Evolutionary conservation across 805 yeast species (phyloP).

Genomic region (Saccharomycopsis olivae): DNA sequence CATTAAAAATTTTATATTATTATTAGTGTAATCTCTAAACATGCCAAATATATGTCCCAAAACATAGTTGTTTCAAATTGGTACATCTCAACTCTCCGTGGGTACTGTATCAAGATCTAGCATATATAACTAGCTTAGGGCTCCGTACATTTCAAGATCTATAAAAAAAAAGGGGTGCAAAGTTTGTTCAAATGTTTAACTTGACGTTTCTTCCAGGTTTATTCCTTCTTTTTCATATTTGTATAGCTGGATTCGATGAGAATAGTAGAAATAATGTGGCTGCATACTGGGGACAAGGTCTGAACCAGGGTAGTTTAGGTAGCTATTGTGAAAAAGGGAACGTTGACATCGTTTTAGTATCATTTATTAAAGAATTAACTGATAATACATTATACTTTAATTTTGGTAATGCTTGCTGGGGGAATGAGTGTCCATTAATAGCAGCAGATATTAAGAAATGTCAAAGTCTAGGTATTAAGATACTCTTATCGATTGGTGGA

Average conservation of each 20-base stretch:
- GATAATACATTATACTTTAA: slow-evolving; percentile 25
- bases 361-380: slow-evolving; percentile 31
- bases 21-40: no score
- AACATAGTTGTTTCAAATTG: no score
- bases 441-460: slow-evolving; percentile 66
- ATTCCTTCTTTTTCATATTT: no score
- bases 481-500: slow-evolving; percentile 62
- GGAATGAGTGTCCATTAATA: slow-evolving; percentile 29
- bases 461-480: slow-evolving; percentile 65
- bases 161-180: no score
- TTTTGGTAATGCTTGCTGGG: slow-evolving; percentile 33
- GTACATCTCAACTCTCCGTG: no score
- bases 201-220: no score
- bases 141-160: no score
- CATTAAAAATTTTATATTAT: no score
- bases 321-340: slow-evolving; percentile 42
- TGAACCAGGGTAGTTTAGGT: slow-evolving; percentile 34
- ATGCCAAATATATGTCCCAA: no score
- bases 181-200: no score
- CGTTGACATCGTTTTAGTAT: slow-evolving; percentile 31
- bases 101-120: no score
- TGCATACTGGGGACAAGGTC: slow-evolving; percentile 61
- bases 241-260: not conserved
- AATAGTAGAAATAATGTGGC: slow-evolving; percentile 35
- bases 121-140: no score